Percentiles rank a stretch among this genome's conserved stretches.
Conservation (phyloP, 179 eudicot species). For the Drosera spatulata region DNA sequence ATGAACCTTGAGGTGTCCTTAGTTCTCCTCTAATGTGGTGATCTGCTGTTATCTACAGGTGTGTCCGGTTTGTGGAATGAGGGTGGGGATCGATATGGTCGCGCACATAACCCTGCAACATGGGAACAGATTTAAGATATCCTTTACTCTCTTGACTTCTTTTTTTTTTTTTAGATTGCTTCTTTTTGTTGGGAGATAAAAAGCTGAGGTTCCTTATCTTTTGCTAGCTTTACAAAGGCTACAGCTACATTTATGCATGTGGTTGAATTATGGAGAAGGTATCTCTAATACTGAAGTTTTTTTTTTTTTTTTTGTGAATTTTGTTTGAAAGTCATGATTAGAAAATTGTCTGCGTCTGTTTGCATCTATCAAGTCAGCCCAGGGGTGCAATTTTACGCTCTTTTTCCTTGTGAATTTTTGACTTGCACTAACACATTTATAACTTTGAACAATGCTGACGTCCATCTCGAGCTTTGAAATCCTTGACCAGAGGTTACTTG, state of each 20-base stretch:
- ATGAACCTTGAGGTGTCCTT: not conserved
- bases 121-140: slow-evolving; percentile 40
- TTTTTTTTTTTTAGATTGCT: not conserved
- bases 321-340: not conserved
- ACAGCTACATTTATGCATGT: not conserved
- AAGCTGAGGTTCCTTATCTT: not conserved
- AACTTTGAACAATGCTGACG: too few relatives aligned
- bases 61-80: slow-evolving; percentile 36
- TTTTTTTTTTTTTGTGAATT: not conserved
- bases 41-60: slow-evolving; percentile 22
- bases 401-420: not conserved
- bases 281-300: too few relatives aligned
- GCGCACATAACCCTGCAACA: slow-evolving; percentile 42
- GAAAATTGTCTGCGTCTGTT: not conserved
- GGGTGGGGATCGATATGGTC: slow-evolving; percentile 41
- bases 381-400: not conserved
- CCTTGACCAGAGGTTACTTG: slow-evolving; percentile 31
- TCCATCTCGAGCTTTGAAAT: slow-evolving; percentile 8
- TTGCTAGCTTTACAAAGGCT: not conserved
- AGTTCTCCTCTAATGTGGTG: not conserved
- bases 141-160: slow-evolving; percentile 10
- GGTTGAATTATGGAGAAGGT: too few relatives aligned
- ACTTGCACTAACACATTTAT: not conserved
- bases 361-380: not conserved
- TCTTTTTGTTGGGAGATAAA: not conserved